Conservation (phyloP, 2,329 filamentous ascomycete species). For the Fusarium aywerte region DNA sequence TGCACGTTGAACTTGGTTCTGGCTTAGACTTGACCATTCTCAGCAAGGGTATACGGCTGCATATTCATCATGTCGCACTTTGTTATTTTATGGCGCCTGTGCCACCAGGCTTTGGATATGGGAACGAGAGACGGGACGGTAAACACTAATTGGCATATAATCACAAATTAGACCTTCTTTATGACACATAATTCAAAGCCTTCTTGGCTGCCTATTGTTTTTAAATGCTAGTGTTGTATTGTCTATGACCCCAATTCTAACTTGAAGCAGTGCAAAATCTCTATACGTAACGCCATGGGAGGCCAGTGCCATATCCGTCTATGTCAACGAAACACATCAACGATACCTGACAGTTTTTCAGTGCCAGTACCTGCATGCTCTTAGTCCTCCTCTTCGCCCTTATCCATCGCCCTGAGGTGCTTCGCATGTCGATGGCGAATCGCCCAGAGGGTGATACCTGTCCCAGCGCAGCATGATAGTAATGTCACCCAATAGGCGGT, state of each 20-base stretch:
- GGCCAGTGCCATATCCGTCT: background rate
- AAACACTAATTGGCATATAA: slow-evolving; percentile 33
- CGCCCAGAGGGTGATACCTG: slow-evolving; percentile 75
- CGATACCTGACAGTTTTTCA: background rate
- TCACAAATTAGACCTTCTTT: slow-evolving; percentile 28
- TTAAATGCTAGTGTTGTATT: background rate
- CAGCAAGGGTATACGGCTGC: slow-evolving; percentile 27
- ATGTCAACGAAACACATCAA: background rate
- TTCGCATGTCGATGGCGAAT: slow-evolving; percentile 68
- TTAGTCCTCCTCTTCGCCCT: slow-evolving; percentile 54
- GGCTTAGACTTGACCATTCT: slow-evolving; percentile 20
- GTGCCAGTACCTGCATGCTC: background rate
- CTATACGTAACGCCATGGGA: slow-evolving; percentile 12
- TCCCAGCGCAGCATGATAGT: slow-evolving; percentile 73
- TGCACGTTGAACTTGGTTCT: slow-evolving; percentile 20
- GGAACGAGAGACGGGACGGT: slow-evolving; percentile 18
- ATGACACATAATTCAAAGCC: slow-evolving; percentile 1
- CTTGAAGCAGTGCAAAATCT: background rate
- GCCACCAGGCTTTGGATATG: slow-evolving; percentile 26
- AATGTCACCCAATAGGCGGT: slow-evolving; percentile 85
- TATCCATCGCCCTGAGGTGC: slow-evolving; percentile 53
- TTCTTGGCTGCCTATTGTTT: background rate
- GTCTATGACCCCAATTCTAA: slow-evolving; percentile 5
- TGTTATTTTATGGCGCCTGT: slow-evolving; percentile 10
- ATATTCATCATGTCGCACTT: slow-evolving; percentile 28